phyloP scores from a whole-genome alignment of 306 rosid species.

The Psophocarpus tetragonolobus region DNA sequence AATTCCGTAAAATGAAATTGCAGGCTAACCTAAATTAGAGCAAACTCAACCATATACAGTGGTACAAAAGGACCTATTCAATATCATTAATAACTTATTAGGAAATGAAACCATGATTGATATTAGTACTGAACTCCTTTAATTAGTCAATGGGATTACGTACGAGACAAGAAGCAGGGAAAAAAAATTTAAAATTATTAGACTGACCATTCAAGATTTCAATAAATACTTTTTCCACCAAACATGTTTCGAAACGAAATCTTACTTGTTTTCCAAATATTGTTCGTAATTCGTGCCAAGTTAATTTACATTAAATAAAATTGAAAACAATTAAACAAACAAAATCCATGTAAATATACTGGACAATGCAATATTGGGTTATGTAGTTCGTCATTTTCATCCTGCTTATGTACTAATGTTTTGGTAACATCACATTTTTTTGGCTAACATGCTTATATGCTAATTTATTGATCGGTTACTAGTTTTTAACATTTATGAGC shows the following conservation, averaged over 20 bases:
- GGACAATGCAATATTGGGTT: no score
- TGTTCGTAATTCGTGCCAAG: background rate
- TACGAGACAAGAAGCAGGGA: background rate
- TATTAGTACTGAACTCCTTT: background rate
- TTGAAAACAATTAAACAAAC: background rate
- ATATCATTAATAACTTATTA: no score
- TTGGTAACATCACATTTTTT: no score
- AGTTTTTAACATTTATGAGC: no score
- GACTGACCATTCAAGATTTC: background rate
- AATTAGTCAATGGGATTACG: conserved; percentile 8
- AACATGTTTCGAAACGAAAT: background rate
- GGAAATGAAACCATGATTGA: conserved; percentile 11
- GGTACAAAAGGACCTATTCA: no score
- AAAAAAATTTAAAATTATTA: background rate
- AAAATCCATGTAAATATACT: background rate
- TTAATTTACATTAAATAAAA: background rate
- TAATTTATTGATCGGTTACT: no score
- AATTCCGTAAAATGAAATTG: background rate
- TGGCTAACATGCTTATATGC: no score
- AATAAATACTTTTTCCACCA: background rate
- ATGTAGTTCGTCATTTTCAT: no score
- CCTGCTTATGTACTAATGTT: no score
- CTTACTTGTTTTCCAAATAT: background rate
- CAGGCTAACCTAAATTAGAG: conserved; percentile 11
- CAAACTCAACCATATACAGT: background rate